Evolutionary conservation across 108 stramenopile genomes (phyloP).

Genomic region (Skeletonema grethae): DNA sequence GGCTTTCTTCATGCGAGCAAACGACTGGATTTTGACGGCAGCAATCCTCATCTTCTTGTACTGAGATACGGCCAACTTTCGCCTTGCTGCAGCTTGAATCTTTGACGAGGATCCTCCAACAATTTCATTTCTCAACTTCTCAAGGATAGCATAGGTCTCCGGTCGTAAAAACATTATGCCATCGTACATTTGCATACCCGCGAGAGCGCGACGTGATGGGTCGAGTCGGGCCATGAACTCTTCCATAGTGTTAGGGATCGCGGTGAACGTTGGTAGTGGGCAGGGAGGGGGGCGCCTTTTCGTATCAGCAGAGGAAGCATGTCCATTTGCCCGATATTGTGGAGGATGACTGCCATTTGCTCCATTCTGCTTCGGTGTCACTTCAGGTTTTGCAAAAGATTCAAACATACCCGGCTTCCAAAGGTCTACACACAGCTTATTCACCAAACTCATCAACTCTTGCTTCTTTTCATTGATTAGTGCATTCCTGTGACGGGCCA

Average conservation of each 20-base stretch:
- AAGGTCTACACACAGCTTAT: slow-evolving; percentile 27
- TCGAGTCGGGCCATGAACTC: slow-evolving; percentile 22
- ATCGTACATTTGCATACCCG: slow-evolving; percentile 45
- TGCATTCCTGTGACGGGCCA: slow-evolving; percentile 53
- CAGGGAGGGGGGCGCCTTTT: slow-evolving; percentile 17
- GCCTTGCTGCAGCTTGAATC: slow-evolving; percentile 48
- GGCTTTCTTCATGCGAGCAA: slow-evolving; percentile 29
- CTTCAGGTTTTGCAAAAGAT: slow-evolving; percentile 31
- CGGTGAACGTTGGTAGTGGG: slow-evolving; percentile 12
- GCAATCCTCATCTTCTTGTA: slow-evolving; percentile 22
- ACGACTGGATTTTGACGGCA: slow-evolving; percentile 34
- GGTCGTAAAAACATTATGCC: slow-evolving; percentile 43
- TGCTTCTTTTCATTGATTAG: slow-evolving; percentile 44
- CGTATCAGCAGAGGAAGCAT: not conserved
- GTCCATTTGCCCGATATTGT: slow-evolving; percentile 4
- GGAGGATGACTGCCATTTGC: not conserved
- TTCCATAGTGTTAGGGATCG: slow-evolving; percentile 39
- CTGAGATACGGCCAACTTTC: slow-evolving; percentile 28
- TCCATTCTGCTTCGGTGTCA: not conserved
- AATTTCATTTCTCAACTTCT: slow-evolving; percentile 27
- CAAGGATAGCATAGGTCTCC: slow-evolving; percentile 28
- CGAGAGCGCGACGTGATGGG: slow-evolving; percentile 37
- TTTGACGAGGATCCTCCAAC: slow-evolving; percentile 43
- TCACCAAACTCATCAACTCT: slow-evolving; percentile 40
- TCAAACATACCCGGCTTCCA: slow-evolving; percentile 50